Conservation (phyloP, 768 basidiomycete species). For the Mycena olivaceomarginata region DNA sequence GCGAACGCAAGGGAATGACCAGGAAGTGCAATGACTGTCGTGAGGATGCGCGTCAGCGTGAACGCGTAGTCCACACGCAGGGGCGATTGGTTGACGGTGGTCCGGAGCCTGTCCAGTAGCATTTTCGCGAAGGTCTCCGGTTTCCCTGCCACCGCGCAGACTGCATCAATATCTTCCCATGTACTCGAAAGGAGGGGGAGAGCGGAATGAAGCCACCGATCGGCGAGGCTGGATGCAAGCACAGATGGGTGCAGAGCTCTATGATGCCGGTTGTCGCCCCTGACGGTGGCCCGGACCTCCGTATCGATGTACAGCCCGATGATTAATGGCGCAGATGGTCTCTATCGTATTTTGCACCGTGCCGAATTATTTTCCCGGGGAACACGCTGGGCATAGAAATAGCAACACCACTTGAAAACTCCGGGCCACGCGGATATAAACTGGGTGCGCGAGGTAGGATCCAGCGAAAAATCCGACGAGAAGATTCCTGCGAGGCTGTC, state of each 20-base stretch:
- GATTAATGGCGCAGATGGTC: constrained; percentile 2
- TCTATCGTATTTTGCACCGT: not conserved
- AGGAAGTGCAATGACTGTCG: not conserved
- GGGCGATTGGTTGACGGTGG: not conserved
- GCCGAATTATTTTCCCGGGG: not conserved
- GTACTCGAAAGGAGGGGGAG: constrained; percentile 3
- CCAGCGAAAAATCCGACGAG: not conserved
- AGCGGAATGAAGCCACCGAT: constrained; percentile 1
- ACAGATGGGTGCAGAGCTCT: constrained; percentile 8
- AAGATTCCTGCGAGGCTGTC: not conserved
- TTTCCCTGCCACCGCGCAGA: constrained; percentile 13
- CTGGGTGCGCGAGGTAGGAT: constrained; percentile 15
- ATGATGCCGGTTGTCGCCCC: constrained; percentile 20
- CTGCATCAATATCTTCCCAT: constrained; percentile 19
- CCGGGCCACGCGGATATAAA: constrained; percentile 29
- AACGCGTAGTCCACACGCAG: not conserved
- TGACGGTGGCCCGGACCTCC: not conserved
- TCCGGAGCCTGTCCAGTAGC: constrained; percentile 16
- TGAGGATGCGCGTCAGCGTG: not conserved
- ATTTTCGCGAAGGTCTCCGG: constrained; percentile 14
- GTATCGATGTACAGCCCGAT: not conserved
- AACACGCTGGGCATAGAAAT: constrained; percentile 29
- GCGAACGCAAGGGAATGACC: constrained; percentile 30
- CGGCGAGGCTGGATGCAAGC: constrained; percentile 17
- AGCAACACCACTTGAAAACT: constrained; percentile 29